Percentiles rank a stretch among this genome's conserved stretches.
phyloP scores from a whole-genome alignment of 345 rosid genomes.

The Euphorbia lathyris region DNA sequence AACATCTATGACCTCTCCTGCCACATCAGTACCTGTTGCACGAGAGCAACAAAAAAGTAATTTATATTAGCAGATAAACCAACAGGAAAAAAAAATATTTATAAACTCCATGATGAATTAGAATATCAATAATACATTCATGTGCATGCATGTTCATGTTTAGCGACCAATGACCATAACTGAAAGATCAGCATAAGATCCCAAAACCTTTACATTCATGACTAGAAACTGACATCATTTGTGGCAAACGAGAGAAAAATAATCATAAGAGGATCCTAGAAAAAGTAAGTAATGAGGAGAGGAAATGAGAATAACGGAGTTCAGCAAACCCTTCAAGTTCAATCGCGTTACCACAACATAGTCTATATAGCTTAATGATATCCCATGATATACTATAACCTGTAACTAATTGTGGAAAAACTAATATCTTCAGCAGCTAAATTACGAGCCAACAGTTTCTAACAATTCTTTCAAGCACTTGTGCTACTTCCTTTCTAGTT shows the following conservation, averaged over 20 bases:
- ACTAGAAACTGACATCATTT: neutral
- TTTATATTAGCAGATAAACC: neutral
- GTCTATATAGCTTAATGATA: no score
- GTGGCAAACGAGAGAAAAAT: neutral
- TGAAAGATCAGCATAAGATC: neutral
- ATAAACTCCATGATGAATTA: neutral
- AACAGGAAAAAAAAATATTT: neutral
- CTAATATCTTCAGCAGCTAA: neutral
- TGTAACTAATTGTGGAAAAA: neutral
- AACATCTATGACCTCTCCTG: conserved; percentile 23
- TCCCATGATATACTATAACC: no score
- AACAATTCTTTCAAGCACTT: neutral
- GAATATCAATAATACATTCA: neutral
- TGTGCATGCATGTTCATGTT: neutral
- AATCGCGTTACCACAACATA: no score
- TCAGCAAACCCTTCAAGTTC: neutral
- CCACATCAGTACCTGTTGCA: conserved; percentile 19
- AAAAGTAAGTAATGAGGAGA: neutral
- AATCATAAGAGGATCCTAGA: neutral
- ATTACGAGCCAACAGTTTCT: neutral
- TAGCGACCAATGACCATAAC: neutral
- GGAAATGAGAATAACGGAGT: neutral
- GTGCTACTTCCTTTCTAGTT: neutral
- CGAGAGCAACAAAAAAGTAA: neutral
- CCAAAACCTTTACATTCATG: neutral